Percentiles rank a stretch among this genome's conserved stretches.
phyloP scores from a whole-genome alignment of 129 eudicot species.

The Arctium lappa region DNA sequence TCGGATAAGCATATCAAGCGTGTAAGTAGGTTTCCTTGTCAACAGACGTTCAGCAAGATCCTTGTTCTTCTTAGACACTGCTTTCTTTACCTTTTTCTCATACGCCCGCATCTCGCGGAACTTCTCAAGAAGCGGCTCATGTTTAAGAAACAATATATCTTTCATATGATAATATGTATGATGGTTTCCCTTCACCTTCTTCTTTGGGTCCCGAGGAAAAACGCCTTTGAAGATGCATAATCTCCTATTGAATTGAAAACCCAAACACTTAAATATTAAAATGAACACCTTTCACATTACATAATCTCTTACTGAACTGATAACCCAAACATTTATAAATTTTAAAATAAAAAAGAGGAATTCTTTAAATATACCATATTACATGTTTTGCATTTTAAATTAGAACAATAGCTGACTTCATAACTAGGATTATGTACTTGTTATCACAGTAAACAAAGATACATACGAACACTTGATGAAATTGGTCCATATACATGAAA shows the following conservation, averaged over 20 bases:
- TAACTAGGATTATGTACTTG: background rate
- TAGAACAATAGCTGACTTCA: background rate
- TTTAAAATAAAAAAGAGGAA: background rate
- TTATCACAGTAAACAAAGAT: background rate
- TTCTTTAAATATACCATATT: background rate
- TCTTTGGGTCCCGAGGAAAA: constrained; percentile 90
- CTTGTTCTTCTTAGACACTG: constrained; percentile 67
- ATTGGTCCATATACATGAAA: background rate
- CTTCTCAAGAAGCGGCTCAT: constrained; percentile 71
- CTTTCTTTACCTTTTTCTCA: constrained; percentile 74
- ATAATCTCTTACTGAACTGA: constrained; percentile 38
- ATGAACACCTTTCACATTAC: constrained; percentile 53
- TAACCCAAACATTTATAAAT: background rate
- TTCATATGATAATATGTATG: constrained; percentile 87
- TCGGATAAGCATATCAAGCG: constrained; percentile 62
- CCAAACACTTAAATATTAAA: background rate
- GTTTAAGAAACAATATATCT: constrained; percentile 71
- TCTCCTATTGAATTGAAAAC: constrained; percentile 38
- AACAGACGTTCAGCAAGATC: constrained; percentile 73
- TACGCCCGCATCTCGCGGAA: constrained; percentile 66
- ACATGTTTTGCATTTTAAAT: background rate
- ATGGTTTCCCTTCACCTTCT: constrained; percentile 89
- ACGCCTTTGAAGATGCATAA: constrained; percentile 86
- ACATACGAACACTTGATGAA: background rate
- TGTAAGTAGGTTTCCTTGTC: constrained; percentile 59